A percentile compares a stretch with the other conserved stretches of the same genome.
phyloP scores from a whole-genome alignment of 257 asterid species.

The Fraxinus americana region DNA sequence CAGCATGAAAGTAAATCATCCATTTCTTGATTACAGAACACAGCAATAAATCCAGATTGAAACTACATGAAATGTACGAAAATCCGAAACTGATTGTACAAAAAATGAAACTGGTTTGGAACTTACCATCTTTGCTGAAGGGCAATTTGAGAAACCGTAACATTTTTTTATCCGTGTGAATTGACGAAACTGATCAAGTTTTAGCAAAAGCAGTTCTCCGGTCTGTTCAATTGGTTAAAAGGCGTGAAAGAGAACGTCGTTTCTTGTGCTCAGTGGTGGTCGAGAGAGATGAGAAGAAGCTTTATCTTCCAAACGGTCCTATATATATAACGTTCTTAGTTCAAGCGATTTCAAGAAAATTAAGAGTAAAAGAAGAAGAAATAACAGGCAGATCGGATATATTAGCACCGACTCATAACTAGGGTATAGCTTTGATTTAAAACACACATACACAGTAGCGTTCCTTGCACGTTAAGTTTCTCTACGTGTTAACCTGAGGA shows the following conservation, averaged over 20 bases:
- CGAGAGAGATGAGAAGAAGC: not conserved
- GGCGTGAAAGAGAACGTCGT: too few relatives aligned
- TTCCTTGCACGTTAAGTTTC: constrained; percentile 40
- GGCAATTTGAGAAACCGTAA: constrained; percentile 29
- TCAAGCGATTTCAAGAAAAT: not conserved
- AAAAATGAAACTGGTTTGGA: not conserved
- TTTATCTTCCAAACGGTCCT: constrained; percentile 4
- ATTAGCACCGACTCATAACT: constrained; percentile 28
- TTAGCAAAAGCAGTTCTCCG: not conserved
- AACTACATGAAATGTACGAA: too few relatives aligned
- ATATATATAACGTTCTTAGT: constrained; percentile 17
- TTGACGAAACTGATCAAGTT: not conserved
- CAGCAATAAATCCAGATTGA: too few relatives aligned
- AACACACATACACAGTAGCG: constrained; percentile 21
- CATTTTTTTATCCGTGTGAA: constrained; percentile 18
- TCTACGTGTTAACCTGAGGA: constrained; percentile 29
- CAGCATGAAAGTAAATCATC: not conserved
- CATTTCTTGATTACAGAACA: not conserved
- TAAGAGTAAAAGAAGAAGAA: not conserved
- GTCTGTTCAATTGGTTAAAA: not conserved
- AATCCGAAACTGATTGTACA: too few relatives aligned
- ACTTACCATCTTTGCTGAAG: constrained; percentile 42
- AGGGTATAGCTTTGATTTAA: constrained; percentile 16
- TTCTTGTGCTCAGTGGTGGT: not conserved
- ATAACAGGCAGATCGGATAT: constrained; percentile 21